Base-by-base conservation (phyloP, 768 basidiomycete genomes). In the Mycena pura region DNA sequence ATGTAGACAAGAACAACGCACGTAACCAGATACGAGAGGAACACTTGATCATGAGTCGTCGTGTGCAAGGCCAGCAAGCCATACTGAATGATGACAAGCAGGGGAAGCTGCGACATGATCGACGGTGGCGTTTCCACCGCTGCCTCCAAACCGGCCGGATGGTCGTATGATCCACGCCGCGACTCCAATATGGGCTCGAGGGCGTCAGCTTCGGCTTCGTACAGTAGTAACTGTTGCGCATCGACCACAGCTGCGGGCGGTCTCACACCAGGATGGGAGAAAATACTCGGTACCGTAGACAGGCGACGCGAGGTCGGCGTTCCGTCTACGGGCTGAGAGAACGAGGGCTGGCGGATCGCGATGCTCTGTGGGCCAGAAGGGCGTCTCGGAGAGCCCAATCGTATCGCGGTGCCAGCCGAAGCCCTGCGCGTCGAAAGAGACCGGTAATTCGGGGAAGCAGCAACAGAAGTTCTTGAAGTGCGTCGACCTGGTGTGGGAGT, bases 21-120 rank as follows among this genome's bases (percentile, higher is more conserved):
- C 91, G 91, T 88, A 48, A 95, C 92, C 24, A 96, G 87, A 76
- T 96, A 96, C 3, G 92, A 92, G 72, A 96, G 84, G 79, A 97
- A 93, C 27, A 95, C 76, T 74, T 96, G 93, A 77, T 96, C 92
- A 68, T 96, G 95, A 2, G 91, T 93, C 15, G 91, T 93, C 36
- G 87, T 87, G 71, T 97, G 95, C 48, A 98, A 74, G 5, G 95
- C 95, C 63, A 98, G 78, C 62, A 95, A 77, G 19, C 92, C 92
- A 73, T 97, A 97, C 76, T 97, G 96, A 17, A 92, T 69, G 67
- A 99, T 97, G 68, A 98, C 86, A 65, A 90, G 71, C 31, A 93
- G 69, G 6, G 96, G 96, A 27, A 99, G 78, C 69, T 90, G 87
- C 21, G 87, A 88, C 63, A 85, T 75, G 63, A 93, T 72, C 13